Evolutionary conservation across 192 early-diverging fungal species (phyloP).

Genomic region (Backusella mclennaniae): DNA sequence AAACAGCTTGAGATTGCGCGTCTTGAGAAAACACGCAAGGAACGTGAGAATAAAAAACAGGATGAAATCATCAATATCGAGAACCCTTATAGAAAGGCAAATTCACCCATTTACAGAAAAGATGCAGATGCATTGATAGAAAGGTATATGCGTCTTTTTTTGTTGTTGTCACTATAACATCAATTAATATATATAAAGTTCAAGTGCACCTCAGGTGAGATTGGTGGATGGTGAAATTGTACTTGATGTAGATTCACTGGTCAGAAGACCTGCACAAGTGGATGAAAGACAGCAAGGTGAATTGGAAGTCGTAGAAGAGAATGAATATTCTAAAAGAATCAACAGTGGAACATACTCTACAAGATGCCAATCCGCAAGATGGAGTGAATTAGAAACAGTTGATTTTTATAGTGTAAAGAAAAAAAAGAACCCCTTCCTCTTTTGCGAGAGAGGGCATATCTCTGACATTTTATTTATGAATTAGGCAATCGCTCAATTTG

Average conservation of each 20-base stretch:
- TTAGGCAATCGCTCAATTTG: slow-evolving; percentile 32
- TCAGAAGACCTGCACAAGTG: not conserved
- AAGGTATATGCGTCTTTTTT: not conserved
- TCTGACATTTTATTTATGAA: not conserved
- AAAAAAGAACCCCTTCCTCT: not conserved
- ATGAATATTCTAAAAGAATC: slow-evolving; percentile 8
- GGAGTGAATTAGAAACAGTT: slow-evolving; percentile 26
- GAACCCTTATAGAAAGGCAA: not conserved
- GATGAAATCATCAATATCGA: not conserved
- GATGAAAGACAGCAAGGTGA: slow-evolving; percentile 2
- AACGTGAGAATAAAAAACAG: not conserved
- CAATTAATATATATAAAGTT: not conserved
- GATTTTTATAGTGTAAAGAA: slow-evolving; percentile 19
- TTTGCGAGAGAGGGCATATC: not conserved
- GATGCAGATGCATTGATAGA: not conserved
- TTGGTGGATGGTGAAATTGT: slow-evolving; percentile 37
- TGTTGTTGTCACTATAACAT: too few relatives aligned
- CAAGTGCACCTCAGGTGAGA: slow-evolving; percentile 30
- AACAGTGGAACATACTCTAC: slow-evolving; percentile 18
- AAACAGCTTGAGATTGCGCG: slow-evolving; percentile 17
- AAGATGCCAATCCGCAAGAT: slow-evolving; percentile 1
- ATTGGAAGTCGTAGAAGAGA: slow-evolving; percentile 31
- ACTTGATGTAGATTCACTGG: slow-evolving; percentile 31
- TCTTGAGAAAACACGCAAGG: not conserved
- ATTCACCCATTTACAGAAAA: not conserved